Evolutionary conservation across 2,329 filamentous ascomycete species (phyloP).

Genomic region (Epichloe sylvatica): DNA sequence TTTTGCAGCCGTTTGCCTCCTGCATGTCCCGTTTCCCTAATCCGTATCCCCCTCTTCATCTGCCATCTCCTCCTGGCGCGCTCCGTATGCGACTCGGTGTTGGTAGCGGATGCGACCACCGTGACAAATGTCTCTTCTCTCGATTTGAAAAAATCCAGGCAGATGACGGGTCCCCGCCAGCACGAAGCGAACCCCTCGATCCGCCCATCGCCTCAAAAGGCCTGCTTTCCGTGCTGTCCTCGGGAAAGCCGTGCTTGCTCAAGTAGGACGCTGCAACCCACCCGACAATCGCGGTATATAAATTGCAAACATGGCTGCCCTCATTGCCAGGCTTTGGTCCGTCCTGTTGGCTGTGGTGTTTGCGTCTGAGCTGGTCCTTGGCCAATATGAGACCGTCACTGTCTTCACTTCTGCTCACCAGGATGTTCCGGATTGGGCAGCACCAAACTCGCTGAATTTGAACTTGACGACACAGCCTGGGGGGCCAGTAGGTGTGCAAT

Average conservation of each 20-base stretch:
- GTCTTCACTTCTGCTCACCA: slow-evolving; percentile 19
- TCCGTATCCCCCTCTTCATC: neutral
- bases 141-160: neutral
- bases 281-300: neutral
- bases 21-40: neutral
- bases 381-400: slow-evolving; percentile 18
- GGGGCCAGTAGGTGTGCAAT: slow-evolving; percentile 19
- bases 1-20: neutral
- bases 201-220: neutral
- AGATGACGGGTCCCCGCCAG: slow-evolving; percentile 3
- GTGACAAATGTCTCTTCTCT: slow-evolving; percentile 3
- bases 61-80: neutral
- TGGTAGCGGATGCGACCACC: neutral
- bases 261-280: neutral
- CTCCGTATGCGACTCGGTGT: neutral
- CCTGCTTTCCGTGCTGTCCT: neutral
- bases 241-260: neutral
- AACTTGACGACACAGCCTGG: slow-evolving; percentile 19
- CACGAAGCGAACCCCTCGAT: neutral
- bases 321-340: slow-evolving; percentile 1
- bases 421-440: slow-evolving; percentile 25
- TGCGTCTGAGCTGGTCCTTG: slow-evolving; percentile 18
- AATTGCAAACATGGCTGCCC: neutral
- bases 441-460: slow-evolving; percentile 27
- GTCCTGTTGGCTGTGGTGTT: slow-evolving; percentile 9